Evolutionary conservation across 306 rosid species (phyloP).

Genomic region (Hylodesmum podocarpum): DNA sequence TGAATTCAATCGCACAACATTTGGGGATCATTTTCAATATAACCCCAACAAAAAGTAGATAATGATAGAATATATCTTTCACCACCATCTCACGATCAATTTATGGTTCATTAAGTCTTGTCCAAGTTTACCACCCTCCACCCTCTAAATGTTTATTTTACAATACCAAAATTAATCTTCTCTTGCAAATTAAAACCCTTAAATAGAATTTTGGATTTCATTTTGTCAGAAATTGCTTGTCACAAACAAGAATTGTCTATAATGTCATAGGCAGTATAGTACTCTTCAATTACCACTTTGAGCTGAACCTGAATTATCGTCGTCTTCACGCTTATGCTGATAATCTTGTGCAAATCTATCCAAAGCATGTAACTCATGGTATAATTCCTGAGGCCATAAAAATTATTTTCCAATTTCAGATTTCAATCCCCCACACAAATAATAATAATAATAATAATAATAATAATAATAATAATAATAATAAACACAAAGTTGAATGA

Average conservation of each 20-base stretch:
- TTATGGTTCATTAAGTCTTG: neutral
- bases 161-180: neutral
- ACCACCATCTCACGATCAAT: constrained; percentile 21
- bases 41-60: neutral
- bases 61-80: constrained; percentile 1
- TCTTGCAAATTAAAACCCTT: constrained; percentile 11
- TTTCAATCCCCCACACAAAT: neutral
- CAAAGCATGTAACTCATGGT: constrained; percentile 75
- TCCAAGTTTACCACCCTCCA: constrained; percentile 9
- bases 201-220: neutral
- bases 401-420: constrained; percentile 8
- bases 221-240: neutral
- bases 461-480: neutral
- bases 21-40: neutral
- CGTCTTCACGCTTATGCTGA: constrained; percentile 64
- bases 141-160: constrained; percentile 17
- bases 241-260: constrained; percentile 23
- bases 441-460: neutral
- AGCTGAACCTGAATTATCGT: constrained; percentile 43
- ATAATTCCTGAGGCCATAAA: constrained; percentile 65
- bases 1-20: neutral
- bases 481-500: neutral
- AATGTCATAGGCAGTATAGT: constrained; percentile 23
- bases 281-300: constrained; percentile 48
- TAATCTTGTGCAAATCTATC: constrained; percentile 76